These are phyloP conservation scores for Pouteria campechiana DNA, from an alignment of 179 eudicot species.

Conservation along the genomic window DNA sequence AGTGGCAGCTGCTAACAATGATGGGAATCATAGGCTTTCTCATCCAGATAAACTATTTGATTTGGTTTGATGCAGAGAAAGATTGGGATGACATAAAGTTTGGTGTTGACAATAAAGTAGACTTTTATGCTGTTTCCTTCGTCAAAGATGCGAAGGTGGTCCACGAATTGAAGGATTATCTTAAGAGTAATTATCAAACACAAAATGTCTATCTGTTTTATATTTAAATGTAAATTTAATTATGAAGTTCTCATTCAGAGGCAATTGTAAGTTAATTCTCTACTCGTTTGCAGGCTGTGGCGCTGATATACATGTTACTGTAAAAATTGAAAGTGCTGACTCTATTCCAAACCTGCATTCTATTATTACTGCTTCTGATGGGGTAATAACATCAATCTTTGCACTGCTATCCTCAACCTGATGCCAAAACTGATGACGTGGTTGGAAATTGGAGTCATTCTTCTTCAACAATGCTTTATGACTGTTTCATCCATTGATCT, in stretches of 20 bases:
- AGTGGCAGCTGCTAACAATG: no score
- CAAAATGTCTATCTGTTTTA: no score
- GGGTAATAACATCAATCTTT: conserved; percentile 28
- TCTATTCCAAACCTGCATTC: conserved; percentile 75
- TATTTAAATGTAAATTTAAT: no score
- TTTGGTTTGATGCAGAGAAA: conserved; percentile 40
- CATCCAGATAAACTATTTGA: conserved; percentile 1
- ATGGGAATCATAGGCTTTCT: no score
- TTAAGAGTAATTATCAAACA: conserved; percentile 34
- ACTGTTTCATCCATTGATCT: no score
- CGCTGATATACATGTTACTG: conserved; percentile 76
- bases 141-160: conserved; percentile 80
- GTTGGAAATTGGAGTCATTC: no score
- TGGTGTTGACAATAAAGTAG: conserved; percentile 77
- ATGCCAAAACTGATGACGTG: no score
- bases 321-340: conserved; percentile 84
- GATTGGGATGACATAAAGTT: conserved; percentile 94
- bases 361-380: conserved; percentile 65
- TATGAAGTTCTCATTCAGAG: no score
- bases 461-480: no score
- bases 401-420: no score
- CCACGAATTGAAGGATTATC: conserved; percentile 72
- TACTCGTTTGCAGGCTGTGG: conserved; percentile 33
- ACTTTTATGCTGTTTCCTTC: conserved; percentile 82
- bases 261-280: neutral